Percentiles rank a stretch among this genome's conserved stretches.
These are phyloP conservation scores for Lepidium sativum DNA, from an alignment of 345 rosid species.

Conservation along the genomic window DNA sequence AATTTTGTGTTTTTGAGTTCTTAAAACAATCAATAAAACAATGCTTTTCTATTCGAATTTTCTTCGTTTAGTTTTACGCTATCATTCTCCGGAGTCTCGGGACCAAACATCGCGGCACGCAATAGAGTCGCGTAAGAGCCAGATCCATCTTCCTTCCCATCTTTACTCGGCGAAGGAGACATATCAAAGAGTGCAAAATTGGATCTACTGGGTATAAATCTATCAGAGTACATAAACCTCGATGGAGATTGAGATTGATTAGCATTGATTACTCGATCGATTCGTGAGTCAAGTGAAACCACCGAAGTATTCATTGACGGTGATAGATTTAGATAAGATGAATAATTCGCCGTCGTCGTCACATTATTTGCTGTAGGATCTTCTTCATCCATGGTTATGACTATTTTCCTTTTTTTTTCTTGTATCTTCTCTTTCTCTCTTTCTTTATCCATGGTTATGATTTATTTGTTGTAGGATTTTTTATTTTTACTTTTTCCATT, in stretches of 20 bases:
- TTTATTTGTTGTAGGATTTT: no score
- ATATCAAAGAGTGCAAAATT: slow-evolving; percentile 79
- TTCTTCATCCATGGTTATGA: slow-evolving; percentile 29
- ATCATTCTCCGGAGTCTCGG: slow-evolving; percentile 79
- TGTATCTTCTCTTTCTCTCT: not conserved
- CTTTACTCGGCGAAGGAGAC: slow-evolving; percentile 31
- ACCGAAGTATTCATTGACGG: slow-evolving; percentile 34
- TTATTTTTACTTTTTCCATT: no score
- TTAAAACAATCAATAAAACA: no score
- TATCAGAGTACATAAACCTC: slow-evolving; percentile 67
- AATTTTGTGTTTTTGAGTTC: no score
- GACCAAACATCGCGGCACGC: slow-evolving; percentile 72
- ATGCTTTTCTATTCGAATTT: no score
- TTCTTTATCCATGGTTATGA: no score
- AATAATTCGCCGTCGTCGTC: slow-evolving; percentile 15
- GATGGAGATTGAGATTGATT: slow-evolving; percentile 59
- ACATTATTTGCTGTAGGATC: slow-evolving; percentile 28
- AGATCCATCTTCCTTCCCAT: slow-evolving; percentile 64
- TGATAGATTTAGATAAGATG: slow-evolving; percentile 38
- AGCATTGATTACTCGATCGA: slow-evolving; percentile 67
- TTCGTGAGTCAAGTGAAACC: slow-evolving; percentile 37
- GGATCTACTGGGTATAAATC: slow-evolving; percentile 95
- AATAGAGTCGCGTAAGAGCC: slow-evolving; percentile 65
- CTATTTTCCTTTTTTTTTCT: not conserved
- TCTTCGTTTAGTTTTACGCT: no score